A percentile compares a stretch with the other conserved stretches of the same genome.
These are phyloP conservation scores for Heritiera fomes DNA, from an alignment of 345 rosid genomes.

Conservation along the genomic window DNA sequence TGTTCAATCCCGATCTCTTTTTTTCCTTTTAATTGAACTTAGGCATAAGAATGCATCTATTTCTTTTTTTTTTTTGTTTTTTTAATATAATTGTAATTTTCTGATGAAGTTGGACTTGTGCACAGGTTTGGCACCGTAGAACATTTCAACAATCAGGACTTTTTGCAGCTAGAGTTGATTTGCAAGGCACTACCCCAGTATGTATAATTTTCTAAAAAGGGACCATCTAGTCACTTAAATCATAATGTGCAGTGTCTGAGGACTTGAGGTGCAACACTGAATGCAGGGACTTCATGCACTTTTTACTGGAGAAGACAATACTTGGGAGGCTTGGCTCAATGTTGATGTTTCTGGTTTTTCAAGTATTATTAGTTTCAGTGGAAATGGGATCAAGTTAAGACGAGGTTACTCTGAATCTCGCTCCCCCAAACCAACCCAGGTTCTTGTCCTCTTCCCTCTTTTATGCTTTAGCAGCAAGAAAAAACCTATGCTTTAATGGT, in stretches of 20 bases:
- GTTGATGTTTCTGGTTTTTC: slow-evolving; percentile 81
- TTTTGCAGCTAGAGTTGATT: slow-evolving; percentile 94
- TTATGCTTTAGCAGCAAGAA: slow-evolving; percentile 6
- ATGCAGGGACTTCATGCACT: slow-evolving; percentile 88
- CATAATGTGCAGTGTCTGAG: slow-evolving; percentile 9
- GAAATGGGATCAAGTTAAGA: slow-evolving; percentile 80
- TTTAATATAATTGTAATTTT: not conserved
- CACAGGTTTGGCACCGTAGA: slow-evolving; percentile 95
- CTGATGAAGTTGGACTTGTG: slow-evolving; percentile 26
- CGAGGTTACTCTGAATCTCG: slow-evolving; percentile 81
- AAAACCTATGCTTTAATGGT: not conserved
- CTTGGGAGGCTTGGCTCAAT: slow-evolving; percentile 97
- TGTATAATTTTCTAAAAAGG: slow-evolving; percentile 28
- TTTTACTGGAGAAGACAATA: slow-evolving; percentile 90
- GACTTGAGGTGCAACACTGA: slow-evolving; percentile 20
- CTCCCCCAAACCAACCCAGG: slow-evolving; percentile 87
- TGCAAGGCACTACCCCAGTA: slow-evolving; percentile 85
- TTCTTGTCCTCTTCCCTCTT: slow-evolving; percentile 18
- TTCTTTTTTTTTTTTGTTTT: not conserved
- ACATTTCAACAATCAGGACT: slow-evolving; percentile 90
- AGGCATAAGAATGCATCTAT: not conserved
- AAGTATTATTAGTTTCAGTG: slow-evolving; percentile 57
- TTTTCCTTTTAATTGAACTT: slow-evolving; percentile 5
- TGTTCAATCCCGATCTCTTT: slow-evolving; percentile 9
- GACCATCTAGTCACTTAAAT: slow-evolving; percentile 17